These are phyloP conservation scores for Dalbergia cochinchinensis DNA, from an alignment of 306 rosid species.

Conservation along the genomic window DNA sequence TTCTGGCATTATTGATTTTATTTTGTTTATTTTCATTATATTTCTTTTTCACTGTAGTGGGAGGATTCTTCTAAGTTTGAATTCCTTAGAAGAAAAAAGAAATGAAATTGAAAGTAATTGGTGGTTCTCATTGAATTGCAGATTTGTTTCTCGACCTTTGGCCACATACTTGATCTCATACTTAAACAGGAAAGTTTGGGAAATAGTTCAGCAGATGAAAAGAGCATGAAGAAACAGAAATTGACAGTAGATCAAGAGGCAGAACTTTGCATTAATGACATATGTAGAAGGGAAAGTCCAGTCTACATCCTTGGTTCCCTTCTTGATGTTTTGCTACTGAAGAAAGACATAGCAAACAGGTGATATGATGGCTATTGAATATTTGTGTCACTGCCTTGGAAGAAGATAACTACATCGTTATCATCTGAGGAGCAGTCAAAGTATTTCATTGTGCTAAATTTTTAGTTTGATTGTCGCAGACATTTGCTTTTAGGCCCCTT, in stretches of 20 bases:
- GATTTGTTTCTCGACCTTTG: conserved; percentile 65
- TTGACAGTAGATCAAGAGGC: conserved; percentile 48
- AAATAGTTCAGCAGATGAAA: conserved; percentile 52
- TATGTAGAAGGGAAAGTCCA: conserved; percentile 56
- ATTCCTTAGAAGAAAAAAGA: background rate
- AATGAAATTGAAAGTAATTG: conserved; percentile 39
- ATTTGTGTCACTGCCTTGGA: conserved; percentile 5
- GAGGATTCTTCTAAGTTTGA: background rate
- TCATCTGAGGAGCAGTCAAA: background rate
- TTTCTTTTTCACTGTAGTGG: conserved; percentile 22
- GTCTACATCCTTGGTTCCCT: conserved; percentile 69
- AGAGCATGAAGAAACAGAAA: conserved; percentile 72
- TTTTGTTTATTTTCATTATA: conserved; percentile 18
- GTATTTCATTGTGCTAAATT: conserved; percentile 40
- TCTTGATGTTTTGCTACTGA: conserved; percentile 81
- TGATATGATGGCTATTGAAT: conserved; percentile 43
- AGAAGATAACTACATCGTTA: conserved; percentile 5
- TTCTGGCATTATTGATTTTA: background rate
- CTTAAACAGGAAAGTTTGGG: conserved; percentile 44
- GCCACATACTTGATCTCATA: conserved; percentile 63
- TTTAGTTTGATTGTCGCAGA: conserved; percentile 60
- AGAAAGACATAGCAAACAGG: conserved; percentile 82
- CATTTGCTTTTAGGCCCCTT: conserved; percentile 72
- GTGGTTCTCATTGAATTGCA: conserved; percentile 54
- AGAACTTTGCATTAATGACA: conserved; percentile 42